phyloP scores from a whole-genome alignment of 148 eudicot species.

The Amaranthus cruentus region DNA sequence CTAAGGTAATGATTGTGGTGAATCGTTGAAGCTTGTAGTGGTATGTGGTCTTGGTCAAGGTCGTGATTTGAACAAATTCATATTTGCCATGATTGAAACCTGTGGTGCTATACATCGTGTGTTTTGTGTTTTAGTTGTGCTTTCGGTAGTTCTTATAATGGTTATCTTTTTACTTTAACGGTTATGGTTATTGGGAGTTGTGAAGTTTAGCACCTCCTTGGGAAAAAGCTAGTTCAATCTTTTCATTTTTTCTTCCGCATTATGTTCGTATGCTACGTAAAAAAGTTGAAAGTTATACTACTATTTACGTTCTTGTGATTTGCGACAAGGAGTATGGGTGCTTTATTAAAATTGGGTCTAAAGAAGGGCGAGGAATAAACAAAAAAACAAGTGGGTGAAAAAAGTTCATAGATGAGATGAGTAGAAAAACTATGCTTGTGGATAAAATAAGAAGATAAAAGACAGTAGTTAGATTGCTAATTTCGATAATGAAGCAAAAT shows the following conservation, averaged over 20 bases:
- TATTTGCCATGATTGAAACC: too few relatives aligned
- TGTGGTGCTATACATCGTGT: neutral
- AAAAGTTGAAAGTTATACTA: neutral
- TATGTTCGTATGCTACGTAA: neutral
- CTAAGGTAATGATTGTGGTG: neutral
- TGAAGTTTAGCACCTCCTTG: neutral
- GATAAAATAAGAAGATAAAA: too few relatives aligned
- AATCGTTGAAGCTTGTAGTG: neutral
- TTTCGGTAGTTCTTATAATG: neutral
- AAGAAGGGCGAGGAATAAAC: too few relatives aligned
- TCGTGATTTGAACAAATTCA: too few relatives aligned
- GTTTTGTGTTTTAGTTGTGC: neutral
- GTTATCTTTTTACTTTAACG: neutral
- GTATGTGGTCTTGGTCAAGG: neutral
- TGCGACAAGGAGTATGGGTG: too few relatives aligned
- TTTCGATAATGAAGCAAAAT: too few relatives aligned
- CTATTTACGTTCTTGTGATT: too few relatives aligned
- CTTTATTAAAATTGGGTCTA: too few relatives aligned
- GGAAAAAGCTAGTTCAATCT: neutral
- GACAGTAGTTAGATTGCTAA: too few relatives aligned
- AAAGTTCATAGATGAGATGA: too few relatives aligned
- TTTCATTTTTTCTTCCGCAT: neutral
- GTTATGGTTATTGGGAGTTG: neutral
- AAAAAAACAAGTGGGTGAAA: too few relatives aligned
- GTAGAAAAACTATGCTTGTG: too few relatives aligned